These are phyloP conservation scores for Chlorella ohadii DNA, from an alignment of 139 green algal species.

Conservation along the genomic window DNA sequence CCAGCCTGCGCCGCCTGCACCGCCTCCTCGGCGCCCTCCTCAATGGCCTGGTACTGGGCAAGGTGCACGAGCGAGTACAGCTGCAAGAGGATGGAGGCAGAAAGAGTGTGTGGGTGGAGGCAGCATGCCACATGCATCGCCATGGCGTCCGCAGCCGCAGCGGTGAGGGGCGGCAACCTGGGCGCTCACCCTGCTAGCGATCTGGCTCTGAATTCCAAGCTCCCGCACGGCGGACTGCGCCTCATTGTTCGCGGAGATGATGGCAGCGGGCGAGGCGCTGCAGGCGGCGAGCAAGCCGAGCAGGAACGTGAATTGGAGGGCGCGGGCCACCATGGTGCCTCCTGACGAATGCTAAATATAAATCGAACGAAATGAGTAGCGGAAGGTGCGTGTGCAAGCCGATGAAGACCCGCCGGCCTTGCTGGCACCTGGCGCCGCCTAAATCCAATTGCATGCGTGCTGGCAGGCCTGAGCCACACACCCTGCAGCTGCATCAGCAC, in stretches of 20 bases:
- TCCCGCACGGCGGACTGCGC: not conserved
- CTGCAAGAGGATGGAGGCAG: not conserved
- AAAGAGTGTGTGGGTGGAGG: not conserved
- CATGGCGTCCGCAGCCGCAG: not conserved
- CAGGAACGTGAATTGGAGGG: not conserved
- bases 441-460: too few relatives aligned
- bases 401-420: too few relatives aligned
- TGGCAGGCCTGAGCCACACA: too few relatives aligned
- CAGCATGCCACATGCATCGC: not conserved
- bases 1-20: constrained; percentile 2
- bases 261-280: not conserved
- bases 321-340: too few relatives aligned
- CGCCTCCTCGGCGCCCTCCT: not conserved
- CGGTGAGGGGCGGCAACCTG: not conserved
- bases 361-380: too few relatives aligned
- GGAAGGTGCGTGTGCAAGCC: too few relatives aligned
- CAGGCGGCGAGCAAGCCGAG: not conserved
- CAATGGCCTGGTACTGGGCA: not conserved
- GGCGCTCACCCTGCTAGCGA: not conserved
- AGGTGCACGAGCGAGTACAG: constrained; percentile 6
- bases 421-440: too few relatives aligned
- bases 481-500: too few relatives aligned
- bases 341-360: too few relatives aligned
- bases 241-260: constrained; percentile 12
- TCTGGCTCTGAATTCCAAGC: not conserved